Conservation (phyloP, 2,329 filamentous ascomycete species). For the Zymoseptoria passerinii region DNA sequence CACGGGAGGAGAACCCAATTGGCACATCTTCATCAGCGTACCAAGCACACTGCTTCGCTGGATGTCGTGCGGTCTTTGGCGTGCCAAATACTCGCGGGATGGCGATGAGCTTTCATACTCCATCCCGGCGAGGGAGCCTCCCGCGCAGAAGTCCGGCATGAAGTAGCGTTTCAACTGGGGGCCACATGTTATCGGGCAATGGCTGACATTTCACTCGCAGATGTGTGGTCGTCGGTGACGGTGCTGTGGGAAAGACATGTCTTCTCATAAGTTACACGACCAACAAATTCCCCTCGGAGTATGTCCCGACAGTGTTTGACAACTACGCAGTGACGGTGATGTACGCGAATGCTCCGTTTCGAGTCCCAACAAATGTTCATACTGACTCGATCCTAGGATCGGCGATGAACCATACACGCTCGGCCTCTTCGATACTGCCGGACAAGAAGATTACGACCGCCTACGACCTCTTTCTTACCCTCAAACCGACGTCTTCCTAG, state of each 20-base stretch:
- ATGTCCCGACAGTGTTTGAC: constrained; percentile 97
- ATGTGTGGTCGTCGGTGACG: constrained; percentile 97
- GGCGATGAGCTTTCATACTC: neutral
- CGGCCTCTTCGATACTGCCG: constrained; percentile 94
- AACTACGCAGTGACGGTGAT: constrained; percentile 99
- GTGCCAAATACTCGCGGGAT: neutral
- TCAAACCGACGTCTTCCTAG: constrained; percentile 96
- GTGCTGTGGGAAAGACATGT: constrained; percentile 98
- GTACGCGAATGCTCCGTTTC: constrained; percentile 30
- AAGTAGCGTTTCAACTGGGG: neutral
- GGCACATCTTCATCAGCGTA: neutral
- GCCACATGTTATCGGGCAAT: neutral
- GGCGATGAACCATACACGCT: constrained; percentile 97
- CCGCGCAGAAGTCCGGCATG: neutral
- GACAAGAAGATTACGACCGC: constrained; percentile 98
- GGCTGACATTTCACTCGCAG: constrained; percentile 40
- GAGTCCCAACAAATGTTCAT: neutral
- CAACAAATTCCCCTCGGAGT: constrained; percentile 99
- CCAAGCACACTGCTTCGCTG: neutral
- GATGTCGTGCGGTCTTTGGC: neutral
- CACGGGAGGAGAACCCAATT: neutral
- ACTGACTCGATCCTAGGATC: constrained; percentile 57
- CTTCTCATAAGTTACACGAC: constrained; percentile 98
- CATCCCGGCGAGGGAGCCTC: neutral
- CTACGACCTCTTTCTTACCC: constrained; percentile 94